Evolutionary conservation across 2,329 filamentous ascomycete genomes (phyloP), one percentile per base, ranked within the genome.

Genomic region (Microdochium paspali): DNA sequence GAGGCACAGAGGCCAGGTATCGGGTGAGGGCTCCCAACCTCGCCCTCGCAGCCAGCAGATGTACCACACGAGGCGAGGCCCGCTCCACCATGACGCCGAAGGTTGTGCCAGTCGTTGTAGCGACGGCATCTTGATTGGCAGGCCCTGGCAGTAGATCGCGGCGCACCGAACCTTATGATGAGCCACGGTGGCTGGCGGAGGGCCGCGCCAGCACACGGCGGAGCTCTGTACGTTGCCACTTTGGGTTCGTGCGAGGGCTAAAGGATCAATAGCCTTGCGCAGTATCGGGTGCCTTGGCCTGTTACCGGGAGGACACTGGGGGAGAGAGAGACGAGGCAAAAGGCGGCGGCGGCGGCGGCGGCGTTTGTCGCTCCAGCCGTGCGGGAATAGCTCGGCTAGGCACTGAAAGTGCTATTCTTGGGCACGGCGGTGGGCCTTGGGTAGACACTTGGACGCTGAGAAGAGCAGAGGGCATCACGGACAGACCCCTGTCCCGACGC

Each of bases 21-120:
- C 35, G 35, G 35, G n/a, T n/a, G 35, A 40, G 35, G 35, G 35
- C 35, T 40, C 35, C 35, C 35, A 40, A 40, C 35, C 35, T 40
- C 35, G 35, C 35, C 26, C 26, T 28, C 23, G 35, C 35, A 6
- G 31, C 31, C 18, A n/a, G 10, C 10, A 18, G 31, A 35, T 35
- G 7, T 9, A 5, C 31, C n/a, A 18, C 26, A 5, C 31, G 10
- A 18, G 31, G 10, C 31, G 31, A 35, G 31, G 10, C 10, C 31
- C n/a, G 31, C 31, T 18, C 31, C 35, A 40, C 35, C 35, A 21
- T 40, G 35, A 21, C 35, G 35, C 6, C 35, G 35, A 20, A 40
- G 35, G 35, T 40, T 40, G 15, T 20, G 35, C 35, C 35, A 20
- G 35, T 18, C 15, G 15, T 21, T 21, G 35, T 18, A 40, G 15